These are phyloP conservation scores for Penicillium decumbens DNA, from an alignment of 2,329 filamentous ascomycete species.

Conservation along the genomic window DNA sequence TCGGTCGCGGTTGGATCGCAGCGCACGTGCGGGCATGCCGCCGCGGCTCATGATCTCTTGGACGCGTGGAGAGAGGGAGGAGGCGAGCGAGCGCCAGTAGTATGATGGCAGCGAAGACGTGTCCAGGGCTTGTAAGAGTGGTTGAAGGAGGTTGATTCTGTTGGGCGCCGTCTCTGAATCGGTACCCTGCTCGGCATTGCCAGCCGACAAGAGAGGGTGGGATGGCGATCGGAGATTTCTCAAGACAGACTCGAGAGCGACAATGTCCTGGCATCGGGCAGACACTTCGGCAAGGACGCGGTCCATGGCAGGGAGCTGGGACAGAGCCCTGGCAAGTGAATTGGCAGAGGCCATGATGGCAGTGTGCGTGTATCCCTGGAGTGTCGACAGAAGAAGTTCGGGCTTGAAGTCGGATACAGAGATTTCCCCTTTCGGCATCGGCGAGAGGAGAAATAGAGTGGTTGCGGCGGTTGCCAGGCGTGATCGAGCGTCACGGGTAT, in stretches of 20 bases:
- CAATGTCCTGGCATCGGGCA: constrained; percentile 80
- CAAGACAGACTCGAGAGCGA: constrained; percentile 78
- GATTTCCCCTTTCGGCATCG: constrained; percentile 51
- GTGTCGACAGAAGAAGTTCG: constrained; percentile 65
- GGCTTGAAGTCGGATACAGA: constrained; percentile 54
- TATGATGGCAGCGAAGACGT: constrained; percentile 82
- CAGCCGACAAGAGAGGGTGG: constrained; percentile 58
- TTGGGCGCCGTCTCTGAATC: constrained; percentile 12
- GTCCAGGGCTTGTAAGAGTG: constrained; percentile 72
- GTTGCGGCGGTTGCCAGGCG: constrained; percentile 68
- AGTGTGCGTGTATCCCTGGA: constrained; percentile 78
- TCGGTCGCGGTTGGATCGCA: constrained; percentile 68
- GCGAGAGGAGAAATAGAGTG: constrained; percentile 76
- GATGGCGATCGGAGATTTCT: constrained; percentile 61
- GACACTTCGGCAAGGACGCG: constrained; percentile 76
- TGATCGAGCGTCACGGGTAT: constrained; percentile 69
- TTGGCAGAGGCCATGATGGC: constrained; percentile 74
- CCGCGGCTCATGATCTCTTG: constrained; percentile 80
- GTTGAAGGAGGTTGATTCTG: constrained; percentile 59
- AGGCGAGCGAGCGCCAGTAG: constrained; percentile 88
- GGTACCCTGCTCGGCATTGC: constrained; percentile 27
- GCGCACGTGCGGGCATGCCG: constrained; percentile 74
- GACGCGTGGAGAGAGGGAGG: constrained; percentile 68
- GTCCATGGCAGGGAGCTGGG: constrained; percentile 75
- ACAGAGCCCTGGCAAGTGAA: constrained; percentile 68